Conservation (phyloP, 768 basidiomycete genomes). For the Kwoniella sp. region DNA sequence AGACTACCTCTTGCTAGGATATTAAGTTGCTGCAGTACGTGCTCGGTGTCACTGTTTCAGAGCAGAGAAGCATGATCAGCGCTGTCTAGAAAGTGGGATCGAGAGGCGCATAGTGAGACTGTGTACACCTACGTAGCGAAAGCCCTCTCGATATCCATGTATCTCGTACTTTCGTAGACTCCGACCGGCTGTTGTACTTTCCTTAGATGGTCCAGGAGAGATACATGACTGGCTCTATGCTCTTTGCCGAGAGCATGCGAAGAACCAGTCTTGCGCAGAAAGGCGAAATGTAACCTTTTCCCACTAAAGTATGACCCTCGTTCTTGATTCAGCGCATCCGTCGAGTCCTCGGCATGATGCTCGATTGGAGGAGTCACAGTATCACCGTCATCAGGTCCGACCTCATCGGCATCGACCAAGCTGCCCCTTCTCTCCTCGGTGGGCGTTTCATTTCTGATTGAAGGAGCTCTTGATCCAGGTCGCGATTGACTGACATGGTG, state of each 20-base stretch:
- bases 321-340: conserved; percentile 16
- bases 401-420: conserved; percentile 17
- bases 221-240: conserved; percentile 39
- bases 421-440: conserved; percentile 11
- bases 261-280: conserved; percentile 21
- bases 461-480: conserved; percentile 35
- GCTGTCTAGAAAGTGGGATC: too few species aligned
- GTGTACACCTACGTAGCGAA: conserved; percentile 38
- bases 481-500: conserved; percentile 27
- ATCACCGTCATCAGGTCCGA: conserved; percentile 4
- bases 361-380: conserved; percentile 18
- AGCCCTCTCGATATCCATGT: conserved; percentile 49
- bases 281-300: conserved; percentile 29
- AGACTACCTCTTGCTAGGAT: conserved; percentile 36
- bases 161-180: conserved; percentile 50
- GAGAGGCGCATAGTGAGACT: not conserved
- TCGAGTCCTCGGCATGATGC: conserved; percentile 19
- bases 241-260: conserved; percentile 19
- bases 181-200: conserved; percentile 51
- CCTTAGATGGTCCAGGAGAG: conserved; percentile 45
- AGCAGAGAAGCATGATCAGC: too few species aligned
- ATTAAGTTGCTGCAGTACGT: conserved; percentile 45
- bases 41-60: conserved; percentile 42
- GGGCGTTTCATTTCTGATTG: conserved; percentile 28
- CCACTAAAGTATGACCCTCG: conserved; percentile 12